Evolutionary conservation across 495 filamentous ascomycete species (phyloP).

Genomic region (Cudoniella acicularis): DNA sequence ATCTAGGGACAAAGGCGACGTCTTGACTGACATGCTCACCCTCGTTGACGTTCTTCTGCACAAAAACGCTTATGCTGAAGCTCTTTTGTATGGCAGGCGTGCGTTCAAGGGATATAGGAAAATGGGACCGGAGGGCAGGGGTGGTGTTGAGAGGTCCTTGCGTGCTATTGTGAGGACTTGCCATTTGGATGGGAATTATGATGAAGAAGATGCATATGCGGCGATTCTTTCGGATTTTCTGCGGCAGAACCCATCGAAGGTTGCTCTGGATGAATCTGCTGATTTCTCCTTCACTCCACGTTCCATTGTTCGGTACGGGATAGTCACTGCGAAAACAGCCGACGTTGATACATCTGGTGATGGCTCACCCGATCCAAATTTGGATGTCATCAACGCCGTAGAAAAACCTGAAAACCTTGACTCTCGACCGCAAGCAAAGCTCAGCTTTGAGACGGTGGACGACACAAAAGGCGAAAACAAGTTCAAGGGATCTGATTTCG

Average conservation of each 20-base stretch:
- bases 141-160: constrained; percentile 8
- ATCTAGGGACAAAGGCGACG: not conserved
- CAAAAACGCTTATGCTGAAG: constrained; percentile 8
- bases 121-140: not conserved
- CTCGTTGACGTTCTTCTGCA: constrained; percentile 11
- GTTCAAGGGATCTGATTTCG: too few species aligned
- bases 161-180: constrained; percentile 2
- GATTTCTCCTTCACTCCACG: not conserved
- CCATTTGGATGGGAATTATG: constrained; percentile 2
- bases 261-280: not conserved
- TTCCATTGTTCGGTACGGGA: too few species aligned
- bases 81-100: constrained; percentile 12
- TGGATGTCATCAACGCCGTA: too few species aligned
- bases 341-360: constrained; percentile 1
- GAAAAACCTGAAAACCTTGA: too few species aligned
- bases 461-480: too few species aligned
- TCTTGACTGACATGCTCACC: constrained; percentile 1
- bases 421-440: too few species aligned
- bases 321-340: too few species aligned
- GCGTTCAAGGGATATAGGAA: constrained; percentile 15
- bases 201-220: constrained; percentile 16
- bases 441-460: too few species aligned
- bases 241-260: not conserved
- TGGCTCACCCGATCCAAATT: too few species aligned
- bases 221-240: constrained; percentile 13